Percentiles rank a stretch among this genome's conserved stretches.
Evolutionary conservation across 345 rosid species (phyloP).

Genomic region (Bruguiera parviflora): DNA sequence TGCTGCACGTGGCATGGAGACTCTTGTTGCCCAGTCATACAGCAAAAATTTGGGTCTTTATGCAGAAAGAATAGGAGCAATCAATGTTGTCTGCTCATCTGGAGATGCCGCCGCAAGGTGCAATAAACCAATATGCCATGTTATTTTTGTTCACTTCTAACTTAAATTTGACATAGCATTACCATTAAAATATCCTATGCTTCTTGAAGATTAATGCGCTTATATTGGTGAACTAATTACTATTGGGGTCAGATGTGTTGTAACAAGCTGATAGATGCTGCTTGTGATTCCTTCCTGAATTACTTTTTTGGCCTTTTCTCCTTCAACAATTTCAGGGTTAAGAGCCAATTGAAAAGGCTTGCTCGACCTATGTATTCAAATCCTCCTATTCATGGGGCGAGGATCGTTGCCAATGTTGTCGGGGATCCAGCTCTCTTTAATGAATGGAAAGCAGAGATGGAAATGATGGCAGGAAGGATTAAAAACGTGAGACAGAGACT

Average conservation of each 20-base stretch:
- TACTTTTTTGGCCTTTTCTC: background rate
- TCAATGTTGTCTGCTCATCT: constrained; percentile 80
- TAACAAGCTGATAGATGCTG: background rate
- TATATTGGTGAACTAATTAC: background rate
- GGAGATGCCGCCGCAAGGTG: constrained; percentile 85
- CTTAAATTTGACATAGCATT: background rate
- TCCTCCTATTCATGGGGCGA: constrained; percentile 95
- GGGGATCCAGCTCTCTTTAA: constrained; percentile 72
- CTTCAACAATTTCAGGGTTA: constrained; percentile 54
- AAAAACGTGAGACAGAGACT: constrained; percentile 77
- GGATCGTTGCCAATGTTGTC: constrained; percentile 84
- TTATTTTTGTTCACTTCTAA: constrained; percentile 6
- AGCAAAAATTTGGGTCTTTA: constrained; percentile 93
- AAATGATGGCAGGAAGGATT: constrained; percentile 96
- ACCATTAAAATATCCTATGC: background rate
- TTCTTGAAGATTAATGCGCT: background rate
- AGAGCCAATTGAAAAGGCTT: constrained; percentile 94
- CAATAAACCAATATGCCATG: background rate
- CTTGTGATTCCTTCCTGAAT: constrained; percentile 1
- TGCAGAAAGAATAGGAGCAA: constrained; percentile 91
- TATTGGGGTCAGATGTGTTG: background rate
- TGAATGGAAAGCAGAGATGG: constrained; percentile 98
- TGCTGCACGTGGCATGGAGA: constrained; percentile 80
- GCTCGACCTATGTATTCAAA: constrained; percentile 98
- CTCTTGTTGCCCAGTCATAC: constrained; percentile 92